Conservation (phyloP, 2,329 filamentous ascomycete genomes). For the Eutypella sp. region DNA sequence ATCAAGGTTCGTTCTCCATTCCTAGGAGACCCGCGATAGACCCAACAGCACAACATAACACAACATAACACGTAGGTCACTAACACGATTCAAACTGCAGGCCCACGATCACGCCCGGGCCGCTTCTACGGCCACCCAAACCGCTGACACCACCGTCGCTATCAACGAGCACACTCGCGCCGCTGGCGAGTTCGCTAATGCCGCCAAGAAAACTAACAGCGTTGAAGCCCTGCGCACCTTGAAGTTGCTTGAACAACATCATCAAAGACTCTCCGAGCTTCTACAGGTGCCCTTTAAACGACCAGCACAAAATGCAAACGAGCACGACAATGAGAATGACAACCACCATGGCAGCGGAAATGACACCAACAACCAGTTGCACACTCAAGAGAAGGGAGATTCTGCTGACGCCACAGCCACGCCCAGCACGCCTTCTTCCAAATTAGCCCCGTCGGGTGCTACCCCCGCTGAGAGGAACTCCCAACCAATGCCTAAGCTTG, state of each 20-base stretch:
- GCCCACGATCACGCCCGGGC: conserved; percentile 87
- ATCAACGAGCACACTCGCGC: conserved; percentile 85
- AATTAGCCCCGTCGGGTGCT: conserved; percentile 7
- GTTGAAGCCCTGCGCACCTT: conserved; percentile 77
- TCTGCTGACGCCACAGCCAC: conserved; percentile 13
- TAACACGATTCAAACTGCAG: conserved; percentile 33
- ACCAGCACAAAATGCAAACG: conserved; percentile 33
- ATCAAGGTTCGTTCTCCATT: conserved; percentile 49
- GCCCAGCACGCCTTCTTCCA: background rate
- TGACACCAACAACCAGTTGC: conserved; percentile 24
- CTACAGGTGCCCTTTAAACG: conserved; percentile 64
- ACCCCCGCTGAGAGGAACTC: conserved; percentile 20
- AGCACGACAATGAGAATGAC: conserved; percentile 22
- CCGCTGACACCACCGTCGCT: conserved; percentile 71
- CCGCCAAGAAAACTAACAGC: conserved; percentile 64
- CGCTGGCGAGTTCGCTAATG: conserved; percentile 81
- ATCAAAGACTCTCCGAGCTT: conserved; percentile 75
- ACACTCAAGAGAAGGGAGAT: conserved; percentile 33
- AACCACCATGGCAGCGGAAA: no score
- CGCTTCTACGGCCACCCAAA: conserved; percentile 70
- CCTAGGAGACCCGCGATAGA: no score
- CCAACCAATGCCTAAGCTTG: conserved; percentile 29
- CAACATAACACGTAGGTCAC: no score
- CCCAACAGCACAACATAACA: no score
- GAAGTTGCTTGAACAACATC: conserved; percentile 80